phyloP scores from a whole-genome alignment of 106 monocot species.

The Ottelia alismoides region DNA sequence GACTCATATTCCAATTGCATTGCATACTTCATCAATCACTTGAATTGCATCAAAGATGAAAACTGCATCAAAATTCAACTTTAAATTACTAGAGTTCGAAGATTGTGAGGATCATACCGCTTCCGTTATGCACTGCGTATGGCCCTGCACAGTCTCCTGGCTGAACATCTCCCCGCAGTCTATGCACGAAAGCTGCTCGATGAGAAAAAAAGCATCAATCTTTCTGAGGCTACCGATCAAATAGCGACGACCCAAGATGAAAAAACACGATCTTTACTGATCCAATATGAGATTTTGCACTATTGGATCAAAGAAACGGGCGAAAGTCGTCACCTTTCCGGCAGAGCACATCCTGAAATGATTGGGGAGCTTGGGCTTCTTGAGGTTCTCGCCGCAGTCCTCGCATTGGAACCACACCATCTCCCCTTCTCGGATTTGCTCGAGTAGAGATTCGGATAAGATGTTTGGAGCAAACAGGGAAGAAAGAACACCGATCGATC shows the following conservation, averaged over 20 bases:
- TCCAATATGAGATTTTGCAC: too few species aligned
- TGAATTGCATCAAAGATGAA: too few species aligned
- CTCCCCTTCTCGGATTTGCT: too few species aligned
- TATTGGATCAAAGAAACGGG: not conserved
- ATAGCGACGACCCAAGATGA: too few species aligned
- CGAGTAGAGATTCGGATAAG: too few species aligned
- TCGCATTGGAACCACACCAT: conserved; percentile 99
- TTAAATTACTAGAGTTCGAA: too few species aligned
- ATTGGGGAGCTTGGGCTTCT: conserved; percentile 89
- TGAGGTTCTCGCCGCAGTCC: conserved; percentile 92
- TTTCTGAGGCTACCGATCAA: not conserved
- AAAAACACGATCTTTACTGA: too few species aligned
- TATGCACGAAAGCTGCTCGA: conserved; percentile 79
- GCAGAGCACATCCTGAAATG: conserved; percentile 88
- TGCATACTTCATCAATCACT: too few species aligned
- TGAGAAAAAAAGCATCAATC: not conserved
- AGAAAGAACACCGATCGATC: too few species aligned
- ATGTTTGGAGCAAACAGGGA: too few species aligned
- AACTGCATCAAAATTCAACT: too few species aligned
- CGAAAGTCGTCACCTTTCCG: conserved; percentile 30
- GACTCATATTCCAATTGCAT: too few species aligned
- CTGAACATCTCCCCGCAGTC: conserved; percentile 75
- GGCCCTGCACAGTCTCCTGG: conserved; percentile 72
- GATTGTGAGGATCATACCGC: conserved; percentile 59
- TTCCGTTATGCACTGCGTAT: conserved; percentile 95